Base-by-base conservation (phyloP, 192 early-diverging fungal species). In the Dissophora ornata region DNA sequence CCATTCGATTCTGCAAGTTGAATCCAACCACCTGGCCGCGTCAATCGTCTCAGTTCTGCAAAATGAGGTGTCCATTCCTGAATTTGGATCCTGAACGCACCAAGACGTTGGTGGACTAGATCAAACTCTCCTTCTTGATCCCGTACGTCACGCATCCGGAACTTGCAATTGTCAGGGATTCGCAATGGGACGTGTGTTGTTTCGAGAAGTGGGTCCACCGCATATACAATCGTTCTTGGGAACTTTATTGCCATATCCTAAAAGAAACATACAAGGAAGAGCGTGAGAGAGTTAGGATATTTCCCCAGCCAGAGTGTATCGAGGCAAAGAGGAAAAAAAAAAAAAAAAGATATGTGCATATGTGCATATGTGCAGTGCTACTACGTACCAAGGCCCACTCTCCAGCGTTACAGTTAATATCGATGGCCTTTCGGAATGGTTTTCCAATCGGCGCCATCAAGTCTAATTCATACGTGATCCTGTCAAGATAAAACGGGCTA, bases 1-100 rank as follows among this genome's bases (percentile, higher is more conserved):
- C 73, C 73, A 45, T 77, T 67, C 6, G 64, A 66, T 24, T 77
- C 73, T 15, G 73, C 64, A 38, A 77, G 44, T 32, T 77, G 73
- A 33, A 77, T 77, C 73, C 73, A 77, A 19, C 73, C 73, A 57
- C 73, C 73, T 8, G 73, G 73, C 12, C 65, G 64, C 0, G 57
- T 47, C 3, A 77, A 26, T 25, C 73, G 42, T 33, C 73, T 24
- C 26, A 77, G 33, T 21, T 77, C 73, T 52, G 73, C 73, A 28
- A 77, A 77, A 45, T 77, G 73, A 44, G 73, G 73, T 12, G 73
- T 77, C 73, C 73, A 77, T 52, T 77, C 73, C 47, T 77, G 73
- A 5, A 77, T 77, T 18, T 34, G 57, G 2, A 58, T 62, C 47
- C 59, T 59, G 59, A 77, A 77, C 4, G 73, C 73, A 0, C 73